Conservation (phyloP, 192 early-diverging fungal species). For the Backusella luteola region DNA sequence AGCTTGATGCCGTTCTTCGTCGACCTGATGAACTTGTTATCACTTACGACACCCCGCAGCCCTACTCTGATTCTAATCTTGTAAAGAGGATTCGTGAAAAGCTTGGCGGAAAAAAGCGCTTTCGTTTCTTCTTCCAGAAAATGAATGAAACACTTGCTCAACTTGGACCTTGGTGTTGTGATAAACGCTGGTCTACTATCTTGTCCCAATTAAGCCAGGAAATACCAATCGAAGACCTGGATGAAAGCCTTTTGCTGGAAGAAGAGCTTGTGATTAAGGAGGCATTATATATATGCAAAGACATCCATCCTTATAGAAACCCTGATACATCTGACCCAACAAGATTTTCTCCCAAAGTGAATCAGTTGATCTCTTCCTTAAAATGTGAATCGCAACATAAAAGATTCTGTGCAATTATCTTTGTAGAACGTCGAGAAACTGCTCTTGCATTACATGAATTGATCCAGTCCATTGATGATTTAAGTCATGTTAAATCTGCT, state of each 20-base stretch:
- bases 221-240: background rate
- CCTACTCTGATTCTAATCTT: constrained; percentile 39
- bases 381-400: constrained; percentile 22
- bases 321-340: constrained; percentile 23
- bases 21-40: constrained; percentile 39
- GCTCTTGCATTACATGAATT: constrained; percentile 56
- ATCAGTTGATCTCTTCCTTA: constrained; percentile 60
- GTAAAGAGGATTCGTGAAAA: constrained; percentile 33
- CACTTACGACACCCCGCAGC: constrained; percentile 48
- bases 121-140: constrained; percentile 40
- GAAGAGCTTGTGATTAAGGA: background rate
- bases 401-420: constrained; percentile 85
- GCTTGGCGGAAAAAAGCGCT: constrained; percentile 28
- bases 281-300: background rate
- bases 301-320: background rate
- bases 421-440: constrained; percentile 70
- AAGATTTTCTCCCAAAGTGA: constrained; percentile 67
- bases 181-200: constrained; percentile 58
- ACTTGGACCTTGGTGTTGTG: constrained; percentile 78
- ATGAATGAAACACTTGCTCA: constrained; percentile 39
- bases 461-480: constrained; percentile 52
- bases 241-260: background rate
- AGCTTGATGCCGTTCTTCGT: constrained; percentile 30
- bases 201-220: constrained; percentile 19
- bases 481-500: constrained; percentile 43